A percentile compares a stretch with the other conserved stretches of the same genome.
Conservation (phyloP, 2,329 filamentous ascomycete species). For the Thielaviopsis cerberus region DNA sequence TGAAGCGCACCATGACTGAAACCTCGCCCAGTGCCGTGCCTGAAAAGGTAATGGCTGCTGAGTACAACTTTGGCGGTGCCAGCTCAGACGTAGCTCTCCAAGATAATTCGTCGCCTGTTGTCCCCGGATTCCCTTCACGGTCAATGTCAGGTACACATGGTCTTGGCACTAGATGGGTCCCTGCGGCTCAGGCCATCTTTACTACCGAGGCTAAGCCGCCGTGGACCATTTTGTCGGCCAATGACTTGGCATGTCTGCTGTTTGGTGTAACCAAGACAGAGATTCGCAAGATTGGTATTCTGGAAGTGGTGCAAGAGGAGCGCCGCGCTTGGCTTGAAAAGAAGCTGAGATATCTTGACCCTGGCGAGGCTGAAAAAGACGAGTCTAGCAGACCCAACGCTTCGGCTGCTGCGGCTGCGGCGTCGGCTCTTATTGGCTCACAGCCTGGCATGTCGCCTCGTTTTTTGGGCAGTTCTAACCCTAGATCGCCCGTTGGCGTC, state of each 20-base stretch:
- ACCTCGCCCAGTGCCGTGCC: not conserved
- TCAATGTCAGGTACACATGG: slow-evolving; percentile 46
- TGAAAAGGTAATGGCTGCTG: slow-evolving; percentile 1
- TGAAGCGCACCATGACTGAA: slow-evolving; percentile 11
- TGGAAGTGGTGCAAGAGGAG: slow-evolving; percentile 86
- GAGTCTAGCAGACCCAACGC: slow-evolving; percentile 18
- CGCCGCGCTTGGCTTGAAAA: slow-evolving; percentile 74
- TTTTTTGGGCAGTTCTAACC: slow-evolving; percentile 65
- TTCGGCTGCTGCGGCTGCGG: slow-evolving; percentile 22
- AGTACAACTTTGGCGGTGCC: slow-evolving; percentile 1
- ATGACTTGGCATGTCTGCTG: slow-evolving; percentile 89
- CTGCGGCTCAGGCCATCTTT: slow-evolving; percentile 88
- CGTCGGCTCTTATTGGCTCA: slow-evolving; percentile 45
- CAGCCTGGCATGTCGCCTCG: slow-evolving; percentile 65
- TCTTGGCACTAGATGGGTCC: slow-evolving; percentile 76
- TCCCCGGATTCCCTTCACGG: slow-evolving; percentile 3
- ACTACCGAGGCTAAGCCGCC: slow-evolving; percentile 80
- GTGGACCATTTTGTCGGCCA: slow-evolving; percentile 91
- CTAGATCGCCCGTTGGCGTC: slow-evolving; percentile 21
- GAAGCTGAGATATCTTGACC: slow-evolving; percentile 51
- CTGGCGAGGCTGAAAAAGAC: slow-evolving; percentile 24
- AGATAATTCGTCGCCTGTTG: slow-evolving; percentile 3
- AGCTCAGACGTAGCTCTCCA: not conserved
- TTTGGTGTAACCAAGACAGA: slow-evolving; percentile 38
- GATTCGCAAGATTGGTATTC: slow-evolving; percentile 69